phyloP scores from a whole-genome alignment of 2,329 filamentous ascomycete genomes.

The Clathrospora elynae region DNA sequence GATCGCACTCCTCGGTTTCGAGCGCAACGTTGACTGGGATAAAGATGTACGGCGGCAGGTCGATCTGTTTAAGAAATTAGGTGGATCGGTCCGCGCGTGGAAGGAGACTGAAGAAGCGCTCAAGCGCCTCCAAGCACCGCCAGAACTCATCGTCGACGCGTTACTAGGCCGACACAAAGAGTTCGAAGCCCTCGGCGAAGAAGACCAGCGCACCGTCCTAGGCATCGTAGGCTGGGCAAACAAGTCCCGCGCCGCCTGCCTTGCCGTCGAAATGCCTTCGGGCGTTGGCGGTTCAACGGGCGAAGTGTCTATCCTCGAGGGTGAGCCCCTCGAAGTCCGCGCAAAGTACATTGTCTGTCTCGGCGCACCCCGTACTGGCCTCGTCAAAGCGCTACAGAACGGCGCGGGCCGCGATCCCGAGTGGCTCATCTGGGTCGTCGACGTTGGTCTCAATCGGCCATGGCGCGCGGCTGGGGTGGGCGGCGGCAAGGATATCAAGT shows the following conservation, averaged over 20 bases:
- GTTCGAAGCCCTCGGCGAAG: constrained; percentile 84
- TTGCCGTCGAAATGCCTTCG: constrained; percentile 90
- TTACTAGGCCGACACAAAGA: constrained; percentile 83
- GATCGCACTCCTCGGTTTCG: constrained; percentile 81
- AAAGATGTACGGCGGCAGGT: constrained; percentile 82
- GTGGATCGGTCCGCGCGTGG: constrained; percentile 72
- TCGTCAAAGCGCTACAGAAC: constrained; percentile 75
- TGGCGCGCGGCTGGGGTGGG: constrained; percentile 85
- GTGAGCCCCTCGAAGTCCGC: constrained; percentile 76
- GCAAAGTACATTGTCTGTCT: constrained; percentile 83
- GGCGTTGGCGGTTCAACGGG: constrained; percentile 79
- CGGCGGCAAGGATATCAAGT: constrained; percentile 82
- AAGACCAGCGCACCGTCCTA: constrained; percentile 82
- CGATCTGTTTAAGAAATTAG: constrained; percentile 81
- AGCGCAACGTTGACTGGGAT: constrained; percentile 79
- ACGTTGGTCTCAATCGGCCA: constrained; percentile 83
- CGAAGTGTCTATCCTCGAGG: constrained; percentile 66
- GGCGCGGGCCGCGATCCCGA: constrained; percentile 58
- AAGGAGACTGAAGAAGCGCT: constrained; percentile 60
- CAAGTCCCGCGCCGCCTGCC: constrained; percentile 77
- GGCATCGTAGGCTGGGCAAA: constrained; percentile 95
- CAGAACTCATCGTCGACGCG: constrained; percentile 86
- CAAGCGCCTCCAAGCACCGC: constrained; percentile 64
- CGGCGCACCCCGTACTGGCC: constrained; percentile 82
- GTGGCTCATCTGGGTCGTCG: constrained; percentile 83